Base-by-base conservation (phyloP, 148 eudicot species). In the Hydrangea macrophylla region DNA sequence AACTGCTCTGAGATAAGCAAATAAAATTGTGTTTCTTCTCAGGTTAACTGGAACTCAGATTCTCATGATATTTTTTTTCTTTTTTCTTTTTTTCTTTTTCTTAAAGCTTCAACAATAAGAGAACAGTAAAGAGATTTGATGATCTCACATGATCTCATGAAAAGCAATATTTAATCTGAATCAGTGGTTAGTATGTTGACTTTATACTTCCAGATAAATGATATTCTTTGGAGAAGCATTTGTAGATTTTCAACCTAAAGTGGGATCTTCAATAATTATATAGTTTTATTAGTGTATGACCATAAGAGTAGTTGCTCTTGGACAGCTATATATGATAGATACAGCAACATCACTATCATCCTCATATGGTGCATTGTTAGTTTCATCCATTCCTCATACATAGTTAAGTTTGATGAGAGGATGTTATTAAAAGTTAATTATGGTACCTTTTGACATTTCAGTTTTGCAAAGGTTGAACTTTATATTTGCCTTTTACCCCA, bases 401-500 rank as follows among this genome's bases (percentile, higher is more conserved):
- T 42, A 15, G 53, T 18, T 48, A 48, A 15, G 22, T 48, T 48
- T 18, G 22, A 48, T 48, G 53, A 20, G n/a, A 48, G 7, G 5
- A 15, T 48, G 53, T 15, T 17, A 15, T 3, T 15, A 48, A 3
- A 48, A 63, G 17, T 45, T 24, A 31, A 11, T 20, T 10, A 45
- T 37, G 11, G 33, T 22, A 8, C 30, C 58, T 65, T 32, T 30
- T 1, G 4, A 30, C 6, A 28, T 20, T 12, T 30, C 2, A 3
- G n/a, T 22, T 48, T 28, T 11, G 26, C 44, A 35, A 48, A 48
- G 27, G 4, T 53, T 22, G 30, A 12, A 18, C 23, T 12, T 32
- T n/a, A 31, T 32, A 35, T 50, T 65, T 48, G 58, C 40, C 20
- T 64, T n/a, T 64, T 64, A 17, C 37, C 26, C 56, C 20, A 25